phyloP scores from a whole-genome alignment of 371 early-diverging fungal genomes.

The Vavraia culicis region DNA sequence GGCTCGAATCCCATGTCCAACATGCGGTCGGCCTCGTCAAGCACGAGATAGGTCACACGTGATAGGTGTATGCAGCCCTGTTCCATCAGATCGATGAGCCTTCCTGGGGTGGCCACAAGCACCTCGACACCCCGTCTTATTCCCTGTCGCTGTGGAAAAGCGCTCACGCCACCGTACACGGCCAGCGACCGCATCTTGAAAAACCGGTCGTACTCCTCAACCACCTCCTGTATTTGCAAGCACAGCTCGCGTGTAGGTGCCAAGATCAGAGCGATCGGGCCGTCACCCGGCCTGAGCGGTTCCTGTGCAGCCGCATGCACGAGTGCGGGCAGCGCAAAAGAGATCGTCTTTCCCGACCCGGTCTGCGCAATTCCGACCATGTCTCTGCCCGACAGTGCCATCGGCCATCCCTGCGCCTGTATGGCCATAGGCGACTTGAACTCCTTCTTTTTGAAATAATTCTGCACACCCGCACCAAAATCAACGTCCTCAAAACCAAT shows the following conservation, averaged over 20 bases:
- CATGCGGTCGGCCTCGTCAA: constrained; percentile 96
- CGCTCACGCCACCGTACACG: constrained; percentile 80
- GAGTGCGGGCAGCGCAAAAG: constrained; percentile 79
- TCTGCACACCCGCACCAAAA: constrained; percentile 56
- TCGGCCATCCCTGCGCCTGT: constrained; percentile 95
- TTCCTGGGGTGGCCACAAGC: constrained; percentile 92
- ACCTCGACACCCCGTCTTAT: constrained; percentile 73
- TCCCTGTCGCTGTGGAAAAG: constrained; percentile 74
- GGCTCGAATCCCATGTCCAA: constrained; percentile 98
- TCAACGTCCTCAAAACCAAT: constrained; percentile 54
- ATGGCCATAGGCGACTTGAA: constrained; percentile 77
- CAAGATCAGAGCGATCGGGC: constrained; percentile 80
- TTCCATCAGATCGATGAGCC: constrained; percentile 72
- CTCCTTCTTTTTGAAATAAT: constrained; percentile 57
- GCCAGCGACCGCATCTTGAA: constrained; percentile 72
- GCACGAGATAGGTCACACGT: constrained; percentile 79
- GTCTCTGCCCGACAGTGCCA: constrained; percentile 85
- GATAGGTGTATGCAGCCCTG: constrained; percentile 60
- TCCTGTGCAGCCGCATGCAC: constrained; percentile 91
- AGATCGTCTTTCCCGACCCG: constrained; percentile 90
- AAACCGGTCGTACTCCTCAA: constrained; percentile 31
- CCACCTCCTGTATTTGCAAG: constrained; percentile 45
- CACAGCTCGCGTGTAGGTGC: constrained; percentile 96
- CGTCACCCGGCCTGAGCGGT: constrained; percentile 70
- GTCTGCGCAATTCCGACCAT: constrained; percentile 94